Percentiles rank a stretch among this genome's conserved stretches.
Conservation (phyloP, 805 yeast species). For the Hanseniaspora thailandica region DNA sequence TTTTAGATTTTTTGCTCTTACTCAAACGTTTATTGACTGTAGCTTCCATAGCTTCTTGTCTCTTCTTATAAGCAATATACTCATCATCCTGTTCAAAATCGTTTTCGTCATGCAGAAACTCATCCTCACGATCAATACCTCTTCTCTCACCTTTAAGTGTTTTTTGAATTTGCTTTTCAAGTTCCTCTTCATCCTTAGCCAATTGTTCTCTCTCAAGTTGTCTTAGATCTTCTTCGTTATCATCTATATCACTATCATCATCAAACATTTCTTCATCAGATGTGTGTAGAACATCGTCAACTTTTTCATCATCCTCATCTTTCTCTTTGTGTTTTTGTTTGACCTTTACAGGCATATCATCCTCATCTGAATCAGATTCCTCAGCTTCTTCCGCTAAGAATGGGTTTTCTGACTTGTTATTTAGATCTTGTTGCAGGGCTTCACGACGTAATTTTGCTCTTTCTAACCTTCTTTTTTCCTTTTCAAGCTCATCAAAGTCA, state of each 20-base stretch:
- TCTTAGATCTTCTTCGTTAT: constrained; percentile 21
- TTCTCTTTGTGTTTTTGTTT: constrained; percentile 16
- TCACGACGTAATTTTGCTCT: constrained; percentile 35
- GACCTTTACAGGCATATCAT: neutral
- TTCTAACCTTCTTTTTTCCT: constrained; percentile 1
- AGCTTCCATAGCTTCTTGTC: constrained; percentile 1
- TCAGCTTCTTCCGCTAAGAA: constrained; percentile 14
- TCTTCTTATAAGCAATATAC: constrained; percentile 5
- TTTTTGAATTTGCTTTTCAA: constrained; percentile 15
- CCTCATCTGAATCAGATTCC: constrained; percentile 8
- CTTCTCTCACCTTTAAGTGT: constrained; percentile 16
- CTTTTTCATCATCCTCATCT: constrained; percentile 18
- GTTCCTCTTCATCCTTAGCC: neutral
- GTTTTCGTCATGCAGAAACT: constrained; percentile 13
- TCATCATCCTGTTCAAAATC: constrained; percentile 16
- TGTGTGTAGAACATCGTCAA: constrained; percentile 7
- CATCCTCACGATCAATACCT: constrained; percentile 18
- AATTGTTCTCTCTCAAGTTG: constrained; percentile 21
- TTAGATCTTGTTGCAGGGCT: constrained; percentile 31
- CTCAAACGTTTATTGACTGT: neutral
- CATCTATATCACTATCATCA: constrained; percentile 20
- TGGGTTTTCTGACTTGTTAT: constrained; percentile 25
- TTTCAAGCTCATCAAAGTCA: neutral
- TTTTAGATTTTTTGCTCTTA: constrained; percentile 10
- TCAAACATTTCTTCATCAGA: constrained; percentile 15